Evolutionary conservation across 192 early-diverging fungal species (phyloP).

Genomic region (Powellomyces hirtus): DNA sequence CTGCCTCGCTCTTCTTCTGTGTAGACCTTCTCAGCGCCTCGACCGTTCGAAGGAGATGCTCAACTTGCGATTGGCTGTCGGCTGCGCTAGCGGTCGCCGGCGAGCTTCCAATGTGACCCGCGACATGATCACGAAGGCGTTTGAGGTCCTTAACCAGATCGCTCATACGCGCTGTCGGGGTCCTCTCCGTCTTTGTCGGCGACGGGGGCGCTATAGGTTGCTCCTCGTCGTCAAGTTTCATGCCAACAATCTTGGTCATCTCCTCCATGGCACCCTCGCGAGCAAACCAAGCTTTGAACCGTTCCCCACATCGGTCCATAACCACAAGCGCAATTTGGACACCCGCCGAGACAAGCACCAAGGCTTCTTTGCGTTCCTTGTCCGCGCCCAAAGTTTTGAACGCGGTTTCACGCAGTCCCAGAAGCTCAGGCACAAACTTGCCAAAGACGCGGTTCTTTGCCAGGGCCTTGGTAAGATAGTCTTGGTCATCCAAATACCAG

Average conservation of each 20-base stretch:
- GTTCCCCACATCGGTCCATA: constrained; percentile 57
- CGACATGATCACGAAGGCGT: constrained; percentile 22
- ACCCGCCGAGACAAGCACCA: constrained; percentile 50
- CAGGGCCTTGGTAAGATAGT: constrained; percentile 46
- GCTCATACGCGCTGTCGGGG: background rate
- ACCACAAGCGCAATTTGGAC: constrained; percentile 65
- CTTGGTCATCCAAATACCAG: constrained; percentile 45
- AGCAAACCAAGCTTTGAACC: constrained; percentile 59
- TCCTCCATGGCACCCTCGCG: constrained; percentile 68
- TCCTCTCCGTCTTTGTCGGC: background rate
- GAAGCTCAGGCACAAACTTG: constrained; percentile 50
- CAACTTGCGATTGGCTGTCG: background rate
- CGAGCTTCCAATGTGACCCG: constrained; percentile 8
- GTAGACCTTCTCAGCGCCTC: constrained; percentile 7
- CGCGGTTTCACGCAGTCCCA: constrained; percentile 29
- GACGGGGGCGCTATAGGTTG: background rate
- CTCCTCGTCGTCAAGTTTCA: background rate
- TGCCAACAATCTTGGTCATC: background rate
- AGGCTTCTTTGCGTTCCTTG: constrained; percentile 40
- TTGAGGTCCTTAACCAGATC: constrained; percentile 34
- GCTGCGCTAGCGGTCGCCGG: background rate
- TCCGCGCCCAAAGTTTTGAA: constrained; percentile 6
- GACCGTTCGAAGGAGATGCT: constrained; percentile 5
- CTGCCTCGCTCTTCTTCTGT: background rate
- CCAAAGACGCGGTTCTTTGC: constrained; percentile 42